These are phyloP conservation scores for Phaeosphaeria sp. DNA, from an alignment of 2,329 filamentous ascomycete genomes.

Conservation along the genomic window DNA sequence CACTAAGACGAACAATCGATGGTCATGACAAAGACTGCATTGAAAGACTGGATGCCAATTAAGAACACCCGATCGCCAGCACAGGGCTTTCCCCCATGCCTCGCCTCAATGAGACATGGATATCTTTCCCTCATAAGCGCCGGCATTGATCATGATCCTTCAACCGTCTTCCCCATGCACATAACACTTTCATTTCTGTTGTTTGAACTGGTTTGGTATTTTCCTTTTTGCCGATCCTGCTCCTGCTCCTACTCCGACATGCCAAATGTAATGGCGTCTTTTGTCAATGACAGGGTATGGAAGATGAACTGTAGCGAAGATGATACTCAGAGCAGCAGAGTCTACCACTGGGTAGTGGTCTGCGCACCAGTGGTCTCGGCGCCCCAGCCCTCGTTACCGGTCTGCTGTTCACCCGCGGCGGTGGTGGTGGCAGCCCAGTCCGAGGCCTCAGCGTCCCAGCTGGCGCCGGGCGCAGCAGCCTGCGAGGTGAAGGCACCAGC, in stretches of 20 bases:
- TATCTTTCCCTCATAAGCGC: conserved; percentile 99
- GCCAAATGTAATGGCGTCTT: conserved; percentile 10
- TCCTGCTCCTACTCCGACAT: conserved; percentile 42
- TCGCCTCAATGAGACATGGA: conserved; percentile 56
- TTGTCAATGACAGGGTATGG: conserved; percentile 45
- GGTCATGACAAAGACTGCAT: conserved; percentile 24
- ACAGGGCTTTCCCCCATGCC: conserved; percentile 96
- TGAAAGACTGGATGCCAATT: conserved; percentile 72
- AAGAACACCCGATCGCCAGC: conserved; percentile 81
- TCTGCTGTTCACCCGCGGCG: conserved; percentile 50
- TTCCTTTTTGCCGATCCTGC: conserved; percentile 33
- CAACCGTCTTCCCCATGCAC: conserved; percentile 16
- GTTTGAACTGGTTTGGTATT: conserved; percentile 25
- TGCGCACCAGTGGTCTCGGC: conserved; percentile 46
- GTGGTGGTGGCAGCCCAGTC: conserved; percentile 73
- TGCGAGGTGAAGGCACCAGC: conserved; percentile 66
- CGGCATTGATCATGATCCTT: conserved; percentile 50
- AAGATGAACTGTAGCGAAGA: conserved; percentile 22
- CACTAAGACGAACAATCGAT: neutral
- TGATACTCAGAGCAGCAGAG: conserved; percentile 11
- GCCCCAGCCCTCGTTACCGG: conserved; percentile 61
- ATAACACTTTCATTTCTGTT: conserved; percentile 10
- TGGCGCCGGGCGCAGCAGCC: conserved; percentile 67
- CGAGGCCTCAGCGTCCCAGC: conserved; percentile 68
- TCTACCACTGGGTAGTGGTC: conserved; percentile 55